Evolutionary conservation across 1,284 basidiomycete species (phyloP), one percentile per base, ranked within the genome.

Genomic region (Cystobasidium sp.): DNA sequence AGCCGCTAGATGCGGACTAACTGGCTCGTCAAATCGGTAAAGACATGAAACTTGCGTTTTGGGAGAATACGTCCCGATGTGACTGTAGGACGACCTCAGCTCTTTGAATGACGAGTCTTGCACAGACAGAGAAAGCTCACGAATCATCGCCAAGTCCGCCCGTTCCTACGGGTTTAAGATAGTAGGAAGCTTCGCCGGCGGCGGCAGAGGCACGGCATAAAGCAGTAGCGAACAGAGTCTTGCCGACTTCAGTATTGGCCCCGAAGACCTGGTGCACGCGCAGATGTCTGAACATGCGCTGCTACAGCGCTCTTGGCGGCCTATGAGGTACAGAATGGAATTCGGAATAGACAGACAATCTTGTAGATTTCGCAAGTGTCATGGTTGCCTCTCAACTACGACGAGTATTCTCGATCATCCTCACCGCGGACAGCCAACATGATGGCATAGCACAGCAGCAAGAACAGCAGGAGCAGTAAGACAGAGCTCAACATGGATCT

Each of bases 1-100:
- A 1, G 88, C 92, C 0, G 96, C 96, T 31, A 97, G 84, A 82
- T 98, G 96, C 0, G 96, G 96, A 78, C 92, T 94, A 67, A 98
- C 91, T 0, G 96, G 94, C 73, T 96, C 90, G 55, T 90, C 85
- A 78, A 91, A 97, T 66, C 89, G 89, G 81, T 89, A 94, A 6
- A 97, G 84, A 82, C 93, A 96, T 20, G 88, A 85, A 0, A 90
- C 86, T 14, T 85, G 81, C n/a, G 93, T 85, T 6, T 82, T 68
- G 4, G 72, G 72, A 5, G 87, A 86, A 80, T 89, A 87, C 7
- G 86, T 86, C 63, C 86, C 83, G 22, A 96, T 84, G 81, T 93
- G 92, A 74, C 93, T 95, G 75, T 70, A 9, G 58, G 46, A 65
- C 68, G 51, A 77, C 37, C 75, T 75, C 58, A 39, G 59, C 18